These are phyloP conservation scores for Albophoma yamanashiensis DNA, from an alignment of 2,329 filamentous ascomycete genomes.

Conservation along the genomic window DNA sequence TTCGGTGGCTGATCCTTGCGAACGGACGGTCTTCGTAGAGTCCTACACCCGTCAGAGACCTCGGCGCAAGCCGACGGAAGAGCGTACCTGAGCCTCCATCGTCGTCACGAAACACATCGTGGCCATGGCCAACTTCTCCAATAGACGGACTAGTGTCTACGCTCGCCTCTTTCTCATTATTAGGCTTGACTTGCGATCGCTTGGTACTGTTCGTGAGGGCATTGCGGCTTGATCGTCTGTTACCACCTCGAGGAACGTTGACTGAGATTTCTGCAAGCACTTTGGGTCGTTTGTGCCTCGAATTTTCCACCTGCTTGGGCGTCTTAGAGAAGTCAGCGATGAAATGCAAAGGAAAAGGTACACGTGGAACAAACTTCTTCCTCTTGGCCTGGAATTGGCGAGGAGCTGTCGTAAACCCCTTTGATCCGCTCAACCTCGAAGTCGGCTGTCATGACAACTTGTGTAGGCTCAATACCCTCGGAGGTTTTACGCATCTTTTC, in stretches of 20 bases:
- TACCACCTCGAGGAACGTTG: constrained; percentile 19
- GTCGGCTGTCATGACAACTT: constrained; percentile 50
- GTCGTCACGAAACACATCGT: constrained; percentile 21
- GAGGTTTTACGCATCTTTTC: constrained; percentile 56
- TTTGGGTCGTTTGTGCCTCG: constrained; percentile 19
- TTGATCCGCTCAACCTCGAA: constrained; percentile 40
- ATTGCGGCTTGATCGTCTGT: constrained; percentile 12
- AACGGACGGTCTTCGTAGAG: constrained; percentile 12
- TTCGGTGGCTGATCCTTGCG: constrained; percentile 9
- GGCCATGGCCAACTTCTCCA: constrained; percentile 10
- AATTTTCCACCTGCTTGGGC: constrained; percentile 17
- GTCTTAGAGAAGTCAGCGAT: constrained; percentile 12
- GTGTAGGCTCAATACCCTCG: constrained; percentile 49
- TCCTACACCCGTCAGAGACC: constrained; percentile 12
- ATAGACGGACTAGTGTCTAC: constrained; percentile 8
- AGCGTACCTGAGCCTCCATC: constrained; percentile 13
- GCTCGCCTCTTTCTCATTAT: constrained; percentile 5
- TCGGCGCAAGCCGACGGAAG: not conserved
- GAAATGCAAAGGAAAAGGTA: not conserved
- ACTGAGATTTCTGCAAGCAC: constrained; percentile 22
- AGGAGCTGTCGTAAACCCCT: constrained; percentile 51
- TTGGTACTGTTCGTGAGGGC: constrained; percentile 8
- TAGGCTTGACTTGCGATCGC: constrained; percentile 7
- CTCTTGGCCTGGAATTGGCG: constrained; percentile 27
- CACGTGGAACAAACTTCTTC: constrained; percentile 28